Conservation (phyloP, 352 stramenopile species). For the Globisporangium abappressorium region DNA sequence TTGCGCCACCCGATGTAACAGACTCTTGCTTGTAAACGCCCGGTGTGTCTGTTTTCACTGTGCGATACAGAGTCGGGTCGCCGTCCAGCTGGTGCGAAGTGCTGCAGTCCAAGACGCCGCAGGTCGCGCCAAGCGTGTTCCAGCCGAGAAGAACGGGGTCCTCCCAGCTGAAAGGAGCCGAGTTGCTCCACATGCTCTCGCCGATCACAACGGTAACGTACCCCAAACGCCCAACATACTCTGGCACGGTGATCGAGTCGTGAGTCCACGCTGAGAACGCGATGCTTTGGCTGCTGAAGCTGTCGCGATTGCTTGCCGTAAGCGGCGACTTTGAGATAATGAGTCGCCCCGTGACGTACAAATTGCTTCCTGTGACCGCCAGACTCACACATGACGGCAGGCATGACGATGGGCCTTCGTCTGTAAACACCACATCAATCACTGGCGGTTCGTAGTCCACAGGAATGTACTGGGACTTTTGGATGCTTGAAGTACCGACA, state of each 20-base stretch:
- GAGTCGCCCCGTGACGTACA: conserved; percentile 40
- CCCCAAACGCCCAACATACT: conserved; percentile 39
- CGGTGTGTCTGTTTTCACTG: conserved; percentile 18
- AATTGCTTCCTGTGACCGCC: conserved; percentile 48
- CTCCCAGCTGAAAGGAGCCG: conserved; percentile 53
- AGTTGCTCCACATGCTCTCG: conserved; percentile 46
- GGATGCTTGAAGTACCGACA: conserved; percentile 36
- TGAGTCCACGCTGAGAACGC: conserved; percentile 38
- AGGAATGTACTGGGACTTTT: conserved; percentile 28
- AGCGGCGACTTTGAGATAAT: conserved; percentile 44
- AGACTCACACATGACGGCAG: conserved; percentile 46
- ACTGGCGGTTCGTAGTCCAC: conserved; percentile 41
- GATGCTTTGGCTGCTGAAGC: conserved; percentile 22
- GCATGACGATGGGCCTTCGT: conserved; percentile 52
- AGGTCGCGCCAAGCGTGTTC: conserved; percentile 44
- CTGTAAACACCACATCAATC: conserved; percentile 54
- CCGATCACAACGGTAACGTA: conserved; percentile 55
- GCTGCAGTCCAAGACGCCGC: conserved; percentile 38
- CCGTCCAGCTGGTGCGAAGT: conserved; percentile 48
- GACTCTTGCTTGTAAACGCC: conserved; percentile 38
- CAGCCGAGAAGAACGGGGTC: conserved; percentile 55
- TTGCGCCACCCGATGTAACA: conserved; percentile 40
- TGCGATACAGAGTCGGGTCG: conserved; percentile 36
- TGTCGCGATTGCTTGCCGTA: conserved; percentile 18
- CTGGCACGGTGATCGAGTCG: conserved; percentile 34